Evolutionary conservation across 2,329 filamentous ascomycete genomes (phyloP).

Genomic region (Alternaria gansuensis): DNA sequence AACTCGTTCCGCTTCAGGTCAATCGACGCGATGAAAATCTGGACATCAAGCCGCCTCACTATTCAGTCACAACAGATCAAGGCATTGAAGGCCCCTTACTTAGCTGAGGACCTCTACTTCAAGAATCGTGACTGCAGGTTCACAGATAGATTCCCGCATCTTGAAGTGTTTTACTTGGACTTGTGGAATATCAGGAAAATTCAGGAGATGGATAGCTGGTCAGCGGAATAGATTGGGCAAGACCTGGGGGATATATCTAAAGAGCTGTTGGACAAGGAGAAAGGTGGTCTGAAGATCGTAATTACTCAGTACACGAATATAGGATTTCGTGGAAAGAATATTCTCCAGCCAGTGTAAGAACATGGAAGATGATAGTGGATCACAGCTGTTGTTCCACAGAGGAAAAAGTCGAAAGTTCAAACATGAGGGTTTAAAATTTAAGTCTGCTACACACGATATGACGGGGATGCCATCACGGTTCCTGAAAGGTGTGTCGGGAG

Average conservation of each 20-base stretch:
- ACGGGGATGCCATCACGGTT: not conserved
- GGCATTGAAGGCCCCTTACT: not conserved
- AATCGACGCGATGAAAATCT: not conserved
- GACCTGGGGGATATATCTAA: not conserved
- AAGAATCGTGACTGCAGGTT: not conserved
- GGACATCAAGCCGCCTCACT: not conserved
- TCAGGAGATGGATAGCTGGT: not conserved
- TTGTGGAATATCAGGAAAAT: not conserved
- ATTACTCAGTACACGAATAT: not conserved
- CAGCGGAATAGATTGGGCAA: not conserved
- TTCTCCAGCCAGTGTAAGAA: not conserved
- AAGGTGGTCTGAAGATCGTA: not conserved
- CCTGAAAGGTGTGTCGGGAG: not conserved
- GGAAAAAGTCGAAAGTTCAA: too few relatives aligned
- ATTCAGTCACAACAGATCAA: not conserved
- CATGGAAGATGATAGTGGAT: not conserved
- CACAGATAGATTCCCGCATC: not conserved
- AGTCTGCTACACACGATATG: not conserved
- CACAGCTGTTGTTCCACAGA: not conserved
- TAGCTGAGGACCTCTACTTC: not conserved
- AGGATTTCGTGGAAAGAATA: not conserved
- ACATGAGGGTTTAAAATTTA: not conserved
- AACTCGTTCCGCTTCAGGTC: conserved; percentile 1
- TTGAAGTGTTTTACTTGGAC: conserved; percentile 1
- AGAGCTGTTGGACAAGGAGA: not conserved